Percentiles rank a stretch among this genome's conserved stretches.
Conservation (phyloP, 164 flowering plant genomes). For the Chimonanthus salicifolius region DNA sequence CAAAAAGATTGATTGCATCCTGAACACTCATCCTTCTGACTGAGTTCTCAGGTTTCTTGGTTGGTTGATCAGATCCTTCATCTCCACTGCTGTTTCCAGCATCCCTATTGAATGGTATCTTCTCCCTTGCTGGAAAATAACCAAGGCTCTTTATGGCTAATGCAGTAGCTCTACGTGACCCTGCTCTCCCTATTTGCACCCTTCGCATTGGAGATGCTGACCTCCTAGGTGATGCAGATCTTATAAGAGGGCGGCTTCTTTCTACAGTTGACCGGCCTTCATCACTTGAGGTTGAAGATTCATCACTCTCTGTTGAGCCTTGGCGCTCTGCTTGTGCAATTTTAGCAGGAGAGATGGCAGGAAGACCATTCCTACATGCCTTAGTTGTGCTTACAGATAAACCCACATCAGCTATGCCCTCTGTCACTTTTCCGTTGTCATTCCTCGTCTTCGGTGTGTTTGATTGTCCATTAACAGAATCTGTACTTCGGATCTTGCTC, state of each 20-base stretch:
- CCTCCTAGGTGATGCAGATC: conserved; percentile 75
- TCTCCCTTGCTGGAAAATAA: conserved; percentile 54
- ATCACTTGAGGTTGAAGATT: conserved; percentile 57
- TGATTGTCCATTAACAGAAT: conserved; percentile 17
- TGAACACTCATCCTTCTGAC: conserved; percentile 70
- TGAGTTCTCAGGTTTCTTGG: conserved; percentile 42
- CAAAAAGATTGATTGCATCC: conserved; percentile 85
- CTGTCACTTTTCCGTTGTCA: conserved; percentile 17
- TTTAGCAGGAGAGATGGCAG: conserved; percentile 62
- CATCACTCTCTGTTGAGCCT: conserved; percentile 57
- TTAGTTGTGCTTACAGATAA: conserved; percentile 21
- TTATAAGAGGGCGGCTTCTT: conserved; percentile 59
- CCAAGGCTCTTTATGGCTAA: conserved; percentile 71
- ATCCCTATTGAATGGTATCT: conserved; percentile 34
- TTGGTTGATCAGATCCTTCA: conserved; percentile 40
- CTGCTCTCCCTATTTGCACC: conserved; percentile 75
- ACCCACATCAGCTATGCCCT: conserved; percentile 15
- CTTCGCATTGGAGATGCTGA: conserved; percentile 94
- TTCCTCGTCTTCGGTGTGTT: conserved; percentile 16
- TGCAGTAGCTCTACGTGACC: conserved; percentile 67
- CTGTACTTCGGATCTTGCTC: conserved; percentile 23
- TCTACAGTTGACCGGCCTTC: conserved; percentile 46
- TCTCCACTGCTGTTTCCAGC: conserved; percentile 46
- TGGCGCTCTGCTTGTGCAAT: conserved; percentile 62
- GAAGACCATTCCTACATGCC: conserved; percentile 35